Percentiles rank a stretch among this genome's conserved stretches.
These are phyloP conservation scores for Podaxis sp. DNA, from an alignment of 768 basidiomycete genomes.

Conservation along the genomic window DNA sequence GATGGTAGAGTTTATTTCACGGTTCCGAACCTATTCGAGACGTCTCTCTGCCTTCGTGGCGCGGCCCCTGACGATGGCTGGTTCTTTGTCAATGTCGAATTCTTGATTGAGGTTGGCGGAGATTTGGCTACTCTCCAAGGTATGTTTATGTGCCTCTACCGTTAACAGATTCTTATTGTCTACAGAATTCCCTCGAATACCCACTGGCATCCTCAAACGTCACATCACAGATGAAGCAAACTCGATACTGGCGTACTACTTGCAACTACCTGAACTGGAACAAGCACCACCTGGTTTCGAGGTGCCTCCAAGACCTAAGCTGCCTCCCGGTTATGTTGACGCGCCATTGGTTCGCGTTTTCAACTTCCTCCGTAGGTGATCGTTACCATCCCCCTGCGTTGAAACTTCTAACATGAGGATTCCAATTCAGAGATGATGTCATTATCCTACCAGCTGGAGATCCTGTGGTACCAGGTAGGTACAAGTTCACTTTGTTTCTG, in stretches of 20 bases:
- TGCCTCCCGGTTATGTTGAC: slow-evolving; percentile 66
- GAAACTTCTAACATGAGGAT: slow-evolving; percentile 4
- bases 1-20: slow-evolving; percentile 80
- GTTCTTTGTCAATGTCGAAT: slow-evolving; percentile 82
- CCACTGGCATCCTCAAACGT: slow-evolving; percentile 58
- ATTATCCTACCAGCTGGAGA: slow-evolving; percentile 88
- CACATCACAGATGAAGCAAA: slow-evolving; percentile 76
- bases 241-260: slow-evolving; percentile 61
- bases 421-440: slow-evolving; percentile 76
- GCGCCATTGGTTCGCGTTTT: slow-evolving; percentile 81
- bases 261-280: slow-evolving; percentile 41
- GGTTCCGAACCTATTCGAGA: slow-evolving; percentile 70
- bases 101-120: slow-evolving; percentile 70
- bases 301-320: slow-evolving; percentile 42
- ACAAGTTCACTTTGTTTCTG: neutral
- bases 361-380: slow-evolving; percentile 81
- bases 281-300: slow-evolving; percentile 39
- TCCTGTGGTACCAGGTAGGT: slow-evolving; percentile 72
- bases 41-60: slow-evolving; percentile 72
- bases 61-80: slow-evolving; percentile 71
- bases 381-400: neutral
- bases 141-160: slow-evolving; percentile 20
- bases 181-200: slow-evolving; percentile 72
- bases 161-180: neutral
- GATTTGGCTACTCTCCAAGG: slow-evolving; percentile 74